These are phyloP conservation scores for Pleurotus djamor DNA, from an alignment of 768 basidiomycete species.

Conservation along the genomic window DNA sequence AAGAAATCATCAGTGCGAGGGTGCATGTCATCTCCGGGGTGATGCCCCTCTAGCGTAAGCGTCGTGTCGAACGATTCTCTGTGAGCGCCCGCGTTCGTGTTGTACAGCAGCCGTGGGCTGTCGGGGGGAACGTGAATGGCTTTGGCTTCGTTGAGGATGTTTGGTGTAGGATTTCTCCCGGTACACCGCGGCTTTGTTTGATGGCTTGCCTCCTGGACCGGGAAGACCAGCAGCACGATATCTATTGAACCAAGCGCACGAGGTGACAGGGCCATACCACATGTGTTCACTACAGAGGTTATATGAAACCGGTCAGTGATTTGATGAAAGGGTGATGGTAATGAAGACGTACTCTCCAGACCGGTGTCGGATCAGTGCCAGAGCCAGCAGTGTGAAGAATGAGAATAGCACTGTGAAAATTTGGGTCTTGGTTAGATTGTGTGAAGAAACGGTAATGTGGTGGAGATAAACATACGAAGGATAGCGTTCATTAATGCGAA, in stretches of 20 bases:
- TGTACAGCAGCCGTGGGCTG: slow-evolving; percentile 5
- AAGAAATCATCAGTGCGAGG: slow-evolving; percentile 2
- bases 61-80: slow-evolving; percentile 1
- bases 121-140: slow-evolving; percentile 1
- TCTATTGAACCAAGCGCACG: slow-evolving; percentile 68
- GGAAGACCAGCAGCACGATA: slow-evolving; percentile 19
- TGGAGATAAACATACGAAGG: slow-evolving; percentile 47
- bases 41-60: slow-evolving; percentile 7
- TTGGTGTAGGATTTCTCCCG: background rate
- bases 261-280: slow-evolving; percentile 71
- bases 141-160: background rate
- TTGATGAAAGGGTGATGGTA: background rate
- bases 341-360: slow-evolving; percentile 3
- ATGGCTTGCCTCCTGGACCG: slow-evolving; percentile 27
- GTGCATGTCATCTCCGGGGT: slow-evolving; percentile 3
- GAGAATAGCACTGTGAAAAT: slow-evolving; percentile 1
- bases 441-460: background rate
- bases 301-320: background rate
- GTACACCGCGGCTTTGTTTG: slow-evolving; percentile 7
- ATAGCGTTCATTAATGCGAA: slow-evolving; percentile 79
- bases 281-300: slow-evolving; percentile 33
- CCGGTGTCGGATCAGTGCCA: slow-evolving; percentile 4
- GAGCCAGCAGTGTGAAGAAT: slow-evolving; percentile 1
- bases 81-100: slow-evolving; percentile 3
- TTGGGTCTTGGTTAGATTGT: background rate